Evolutionary conservation across 2,329 filamentous ascomycete genomes (phyloP).

Genomic region (Stagonosporopsis vannaccii): DNA sequence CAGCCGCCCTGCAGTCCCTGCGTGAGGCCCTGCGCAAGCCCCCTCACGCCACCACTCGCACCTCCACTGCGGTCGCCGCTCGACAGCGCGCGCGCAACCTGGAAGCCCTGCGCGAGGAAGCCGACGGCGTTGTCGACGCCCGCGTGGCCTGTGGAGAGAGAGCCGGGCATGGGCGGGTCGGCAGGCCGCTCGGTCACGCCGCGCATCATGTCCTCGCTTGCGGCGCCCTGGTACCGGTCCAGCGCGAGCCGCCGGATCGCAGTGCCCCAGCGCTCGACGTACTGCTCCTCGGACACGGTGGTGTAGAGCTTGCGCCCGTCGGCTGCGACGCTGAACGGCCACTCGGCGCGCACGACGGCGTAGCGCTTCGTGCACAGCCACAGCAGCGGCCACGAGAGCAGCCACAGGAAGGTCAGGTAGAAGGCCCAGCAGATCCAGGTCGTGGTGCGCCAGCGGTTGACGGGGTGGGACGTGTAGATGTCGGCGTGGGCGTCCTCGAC

Average conservation of each 20-base stretch:
- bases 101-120: conserved; percentile 43
- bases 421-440: conserved; percentile 70
- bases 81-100: conserved; percentile 40
- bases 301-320: conserved; percentile 58
- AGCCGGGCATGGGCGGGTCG: conserved; percentile 54
- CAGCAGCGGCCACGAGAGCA: conserved; percentile 75
- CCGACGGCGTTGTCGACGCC: conserved; percentile 44
- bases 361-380: conserved; percentile 73
- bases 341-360: conserved; percentile 68
- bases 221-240: conserved; percentile 61
- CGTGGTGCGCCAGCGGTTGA: conserved; percentile 71
- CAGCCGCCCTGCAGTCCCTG: conserved; percentile 40
- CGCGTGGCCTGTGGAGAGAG: conserved; percentile 36
- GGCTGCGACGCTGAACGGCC: conserved; percentile 60
- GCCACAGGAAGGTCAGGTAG: conserved; percentile 71
- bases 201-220: conserved; percentile 57
- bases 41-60: too few species aligned
- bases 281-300: conserved; percentile 59
- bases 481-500: conserved; percentile 64
- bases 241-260: conserved; percentile 67
- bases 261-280: conserved; percentile 69
- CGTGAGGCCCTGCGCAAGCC: conserved; percentile 16
- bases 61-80: conserved; percentile 13
- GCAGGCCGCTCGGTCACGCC: conserved; percentile 45
- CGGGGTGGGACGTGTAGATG: conserved; percentile 67